Base-by-base conservation (phyloP, 2,329 filamentous ascomycete species). In the Fusarium chlamydosporum region DNA sequence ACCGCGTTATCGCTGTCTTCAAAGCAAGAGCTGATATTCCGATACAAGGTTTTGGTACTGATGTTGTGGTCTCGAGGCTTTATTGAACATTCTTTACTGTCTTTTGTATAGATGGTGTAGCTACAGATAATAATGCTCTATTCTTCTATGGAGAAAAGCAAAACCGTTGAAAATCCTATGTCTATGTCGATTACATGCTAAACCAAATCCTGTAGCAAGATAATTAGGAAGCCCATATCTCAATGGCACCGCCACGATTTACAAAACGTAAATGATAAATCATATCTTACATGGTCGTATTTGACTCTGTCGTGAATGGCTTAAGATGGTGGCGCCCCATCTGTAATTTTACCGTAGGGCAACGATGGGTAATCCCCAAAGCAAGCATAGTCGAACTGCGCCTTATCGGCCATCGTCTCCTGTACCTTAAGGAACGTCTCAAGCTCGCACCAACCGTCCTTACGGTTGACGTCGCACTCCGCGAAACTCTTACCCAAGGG, bases 381-480 rank as follows among this genome's bases (percentile, higher is more conserved):
- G 74, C 92, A 94, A 37, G 89, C 85, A 73, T 87, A 84, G 16
- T 92, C 86, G 72, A 86, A 93, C 71, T 86, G 78, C 5, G 90
- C 89, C 65, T 83, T 79, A 18, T 80, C 82, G 35, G 87, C 76
- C 83, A 89, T 89, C 64, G 79, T 80, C 62, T 88, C 82, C 79
- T 91, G 88, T 7, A 89, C 81, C 63, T 85, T 77, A 42, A 94
- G 73, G 72, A 94, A 93, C 0, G 89, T 89, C 4, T 84, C 83
- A 48, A 94, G 76, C 75, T 93, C 91, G 75, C 92, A 94, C 91
- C 92, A 94, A 1, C 91, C 92, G 76, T 94, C 92, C 42, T 89
- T 85, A 6, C 91, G 80, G 12, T 83, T 75, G 2, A 70, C 79
- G 38, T 86, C 90, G 71, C 92, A 94, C 61, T 88, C 86, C 2